Conservation (phyloP, 1,284 basidiomycete species). For the Ganoderma meredithae region DNA sequence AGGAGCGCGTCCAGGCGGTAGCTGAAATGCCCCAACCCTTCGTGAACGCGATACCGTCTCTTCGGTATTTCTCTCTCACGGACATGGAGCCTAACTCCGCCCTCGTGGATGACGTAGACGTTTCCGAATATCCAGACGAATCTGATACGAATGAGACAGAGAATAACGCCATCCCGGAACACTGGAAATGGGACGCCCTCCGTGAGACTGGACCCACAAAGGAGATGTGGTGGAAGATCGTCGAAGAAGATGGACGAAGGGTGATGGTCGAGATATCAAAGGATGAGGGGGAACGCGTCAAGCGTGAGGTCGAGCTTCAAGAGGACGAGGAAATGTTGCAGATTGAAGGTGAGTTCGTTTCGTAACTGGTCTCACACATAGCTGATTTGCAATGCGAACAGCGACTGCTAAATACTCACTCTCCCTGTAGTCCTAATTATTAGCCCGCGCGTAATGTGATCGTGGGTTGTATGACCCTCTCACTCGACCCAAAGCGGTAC, state of each 20-base stretch:
- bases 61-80: slow-evolving; percentile 15
- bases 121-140: background rate
- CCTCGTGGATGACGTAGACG: background rate
- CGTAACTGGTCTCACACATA: too few relatives aligned
- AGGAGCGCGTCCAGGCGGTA: background rate
- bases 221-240: slow-evolving; percentile 23
- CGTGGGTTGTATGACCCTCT: background rate
- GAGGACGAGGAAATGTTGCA: background rate
- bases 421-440: slow-evolving; percentile 1
- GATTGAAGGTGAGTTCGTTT: background rate
- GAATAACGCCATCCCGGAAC: background rate
- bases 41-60: slow-evolving; percentile 11
- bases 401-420: background rate
- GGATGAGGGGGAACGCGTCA: slow-evolving; percentile 20
- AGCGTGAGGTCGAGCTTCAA: slow-evolving; percentile 10
- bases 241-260: slow-evolving; percentile 6
- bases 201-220: background rate
- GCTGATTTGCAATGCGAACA: background rate
- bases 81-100: slow-evolving; percentile 4
- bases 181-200: background rate
- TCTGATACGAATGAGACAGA: background rate
- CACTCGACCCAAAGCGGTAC: background rate
- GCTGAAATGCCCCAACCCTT: slow-evolving; percentile 5
- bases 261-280: slow-evolving; percentile 13
- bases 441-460: background rate